Base-by-base conservation (phyloP, 1,284 basidiomycete genomes). In the Leccinum ponderosum region DNA sequence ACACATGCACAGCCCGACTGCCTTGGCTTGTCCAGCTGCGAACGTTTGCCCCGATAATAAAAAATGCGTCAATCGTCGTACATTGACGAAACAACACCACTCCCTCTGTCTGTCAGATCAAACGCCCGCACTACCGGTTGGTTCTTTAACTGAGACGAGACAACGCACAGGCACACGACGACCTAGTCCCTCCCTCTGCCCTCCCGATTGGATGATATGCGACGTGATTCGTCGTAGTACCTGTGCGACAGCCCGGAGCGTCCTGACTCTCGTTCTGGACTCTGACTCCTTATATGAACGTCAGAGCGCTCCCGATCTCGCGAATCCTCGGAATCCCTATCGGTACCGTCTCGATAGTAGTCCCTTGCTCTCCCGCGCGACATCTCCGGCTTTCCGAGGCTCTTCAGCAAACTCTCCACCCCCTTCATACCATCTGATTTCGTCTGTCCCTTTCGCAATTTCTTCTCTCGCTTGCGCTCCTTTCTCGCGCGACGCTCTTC, bases 401-500 rank as follows among this genome's bases (percentile, higher is more conserved):
- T 78, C 61, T 69, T 76, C 44, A 83, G 66, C 29, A 83, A 63
- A n/a, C 76, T 75, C 64, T 82, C 80, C 6, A 81, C 81, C 15
- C 73, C 81, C 57, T 68, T 77, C 63, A 81, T 65, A 0, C 76
- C 81, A 17, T 77, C 77, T 3, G 80, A 79, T 42, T 73, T 73
- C 12, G n/a, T 65, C 74, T 81, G 62, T 63, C 68, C 69, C 68
- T 81, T 87, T 76, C 75, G 80, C 70, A 76, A 77, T 68, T 83
- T 90, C 65, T 76, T 80, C 66, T 84, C 83, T 66, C 79, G 85
- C 73, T 85, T 91, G 59, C 81, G 80, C 48, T 85, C 87, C 71
- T 89, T 92, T 56, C 90, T 79, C 11, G 83, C 87, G 12, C 78
- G 78, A 56, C 87, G 82, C 75, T 93, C 90, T 70, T 93, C 93